A percentile compares a stretch with the other conserved stretches of the same genome.
Evolutionary conservation across 2,329 filamentous ascomycete species (phyloP).

Genomic region (Verticillium alfalfae): DNA sequence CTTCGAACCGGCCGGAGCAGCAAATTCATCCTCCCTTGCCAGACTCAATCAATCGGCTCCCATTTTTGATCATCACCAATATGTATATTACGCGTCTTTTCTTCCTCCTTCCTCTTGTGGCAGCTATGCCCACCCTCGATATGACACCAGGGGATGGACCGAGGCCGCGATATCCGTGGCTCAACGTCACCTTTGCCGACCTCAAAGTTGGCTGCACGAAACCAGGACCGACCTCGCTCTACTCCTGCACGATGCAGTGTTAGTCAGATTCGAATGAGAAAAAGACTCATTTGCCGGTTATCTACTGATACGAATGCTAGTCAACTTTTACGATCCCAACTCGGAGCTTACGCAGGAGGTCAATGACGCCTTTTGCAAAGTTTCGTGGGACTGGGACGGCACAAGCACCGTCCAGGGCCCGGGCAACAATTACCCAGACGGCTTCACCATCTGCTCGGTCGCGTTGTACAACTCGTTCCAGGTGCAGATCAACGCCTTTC

Average conservation of each 20-base stretch:
- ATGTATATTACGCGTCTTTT: constrained; percentile 1
- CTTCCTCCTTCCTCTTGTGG: neutral
- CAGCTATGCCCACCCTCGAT: neutral
- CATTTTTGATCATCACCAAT: neutral
- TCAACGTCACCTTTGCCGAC: constrained; percentile 8
- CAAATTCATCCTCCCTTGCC: neutral
- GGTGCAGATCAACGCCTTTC: constrained; percentile 8
- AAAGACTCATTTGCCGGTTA: neutral
- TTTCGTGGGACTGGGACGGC: constrained; percentile 18
- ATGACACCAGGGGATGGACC: neutral
- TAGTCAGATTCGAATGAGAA: neutral
- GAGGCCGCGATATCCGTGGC: constrained; percentile 6
- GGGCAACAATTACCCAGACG: constrained; percentile 14
- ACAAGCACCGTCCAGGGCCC: constrained; percentile 15
- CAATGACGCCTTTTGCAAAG: constrained; percentile 12
- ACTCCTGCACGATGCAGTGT: constrained; percentile 8
- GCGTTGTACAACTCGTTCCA: constrained; percentile 6
- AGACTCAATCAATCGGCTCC: neutral
- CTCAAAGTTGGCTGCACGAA: constrained; percentile 4
- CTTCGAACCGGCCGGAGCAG: neutral
- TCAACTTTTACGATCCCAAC: constrained; percentile 12
- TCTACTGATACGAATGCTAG: neutral
- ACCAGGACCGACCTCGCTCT: neutral
- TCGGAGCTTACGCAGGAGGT: constrained; percentile 9
- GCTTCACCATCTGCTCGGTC: constrained; percentile 8